Conservation (phyloP, 768 basidiomycete species). For the Hemileccinum rubropunctum region DNA sequence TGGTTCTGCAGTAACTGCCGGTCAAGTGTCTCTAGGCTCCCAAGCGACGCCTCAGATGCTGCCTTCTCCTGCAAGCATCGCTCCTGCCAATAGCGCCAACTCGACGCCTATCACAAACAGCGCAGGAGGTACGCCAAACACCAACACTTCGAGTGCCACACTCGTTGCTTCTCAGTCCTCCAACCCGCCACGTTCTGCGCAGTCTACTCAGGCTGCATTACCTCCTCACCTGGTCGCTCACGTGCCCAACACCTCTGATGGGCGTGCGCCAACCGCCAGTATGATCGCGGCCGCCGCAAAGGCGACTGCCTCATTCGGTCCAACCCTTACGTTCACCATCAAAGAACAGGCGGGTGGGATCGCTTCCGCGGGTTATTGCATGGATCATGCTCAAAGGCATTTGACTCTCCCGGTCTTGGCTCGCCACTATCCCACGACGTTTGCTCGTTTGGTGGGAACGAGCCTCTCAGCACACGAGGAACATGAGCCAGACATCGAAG, state of each 20-base stretch:
- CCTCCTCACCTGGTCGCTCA: conserved; percentile 34
- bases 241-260: conserved; percentile 28
- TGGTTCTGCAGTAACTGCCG: conserved; percentile 22
- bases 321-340: conserved; percentile 22
- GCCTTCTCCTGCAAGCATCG: conserved; percentile 73
- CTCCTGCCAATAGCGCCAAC: conserved; percentile 65
- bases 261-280: conserved; percentile 24
- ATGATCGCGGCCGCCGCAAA: conserved; percentile 33
- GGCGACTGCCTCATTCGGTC: conserved; percentile 28
- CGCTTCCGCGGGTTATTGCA: conserved; percentile 40
- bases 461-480: conserved; percentile 64
- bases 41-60: conserved; percentile 69
- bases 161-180: conserved; percentile 25
- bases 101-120: conserved; percentile 67
- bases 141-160: conserved; percentile 27
- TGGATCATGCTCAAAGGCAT: conserved; percentile 47
- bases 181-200: conserved; percentile 27
- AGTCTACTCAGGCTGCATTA: conserved; percentile 38
- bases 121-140: conserved; percentile 53
- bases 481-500: conserved; percentile 78
- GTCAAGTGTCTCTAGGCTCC: conserved; percentile 26
- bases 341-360: conserved; percentile 36
- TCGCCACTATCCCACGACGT: conserved; percentile 73
- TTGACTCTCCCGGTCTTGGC: conserved; percentile 67
- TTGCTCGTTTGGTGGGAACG: conserved; percentile 67